A percentile compares a stretch with the other conserved stretches of the same genome.
phyloP scores from a whole-genome alignment of 805 yeast genomes.

The Candida broadrunensis region DNA sequence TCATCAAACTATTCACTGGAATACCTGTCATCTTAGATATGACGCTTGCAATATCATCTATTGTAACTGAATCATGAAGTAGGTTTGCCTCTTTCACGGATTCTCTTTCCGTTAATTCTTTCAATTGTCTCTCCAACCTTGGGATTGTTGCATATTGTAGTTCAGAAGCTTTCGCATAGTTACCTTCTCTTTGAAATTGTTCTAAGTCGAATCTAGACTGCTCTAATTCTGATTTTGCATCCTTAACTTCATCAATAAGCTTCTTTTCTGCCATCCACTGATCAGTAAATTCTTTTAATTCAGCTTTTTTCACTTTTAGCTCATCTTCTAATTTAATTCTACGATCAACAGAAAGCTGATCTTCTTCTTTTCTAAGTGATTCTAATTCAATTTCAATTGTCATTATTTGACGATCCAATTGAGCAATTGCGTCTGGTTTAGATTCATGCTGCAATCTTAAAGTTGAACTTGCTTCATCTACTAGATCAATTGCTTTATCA shows the following conservation, averaged over 20 bases:
- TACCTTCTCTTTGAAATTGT: constrained; percentile 76
- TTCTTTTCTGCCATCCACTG: constrained; percentile 84
- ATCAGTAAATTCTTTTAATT: constrained; percentile 67
- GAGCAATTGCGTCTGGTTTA: constrained; percentile 91
- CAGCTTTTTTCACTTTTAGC: constrained; percentile 58
- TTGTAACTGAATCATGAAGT: constrained; percentile 87
- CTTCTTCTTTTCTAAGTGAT: constrained; percentile 89
- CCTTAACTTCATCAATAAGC: constrained; percentile 74
- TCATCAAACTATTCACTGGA: constrained; percentile 85
- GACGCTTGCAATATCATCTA: constrained; percentile 91
- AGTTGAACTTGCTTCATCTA: constrained; percentile 97
- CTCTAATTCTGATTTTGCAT: constrained; percentile 79
- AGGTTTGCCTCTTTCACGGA: constrained; percentile 32
- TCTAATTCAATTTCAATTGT: constrained; percentile 94
- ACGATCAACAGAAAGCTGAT: constrained; percentile 76
- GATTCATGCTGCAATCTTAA: constrained; percentile 93
- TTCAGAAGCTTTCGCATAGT: constrained; percentile 85
- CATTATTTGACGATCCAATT: constrained; percentile 83
- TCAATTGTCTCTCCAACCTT: constrained; percentile 61
- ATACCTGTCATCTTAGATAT: constrained; percentile 94
- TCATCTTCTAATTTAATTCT: constrained; percentile 70
- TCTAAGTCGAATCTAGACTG: constrained; percentile 81
- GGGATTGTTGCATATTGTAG: constrained; percentile 88
- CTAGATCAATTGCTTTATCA: constrained; percentile 94
- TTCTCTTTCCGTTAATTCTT: constrained; percentile 37